Base-by-base conservation (phyloP, 2,329 filamentous ascomycete species). In the Alternaria dauci region DNA sequence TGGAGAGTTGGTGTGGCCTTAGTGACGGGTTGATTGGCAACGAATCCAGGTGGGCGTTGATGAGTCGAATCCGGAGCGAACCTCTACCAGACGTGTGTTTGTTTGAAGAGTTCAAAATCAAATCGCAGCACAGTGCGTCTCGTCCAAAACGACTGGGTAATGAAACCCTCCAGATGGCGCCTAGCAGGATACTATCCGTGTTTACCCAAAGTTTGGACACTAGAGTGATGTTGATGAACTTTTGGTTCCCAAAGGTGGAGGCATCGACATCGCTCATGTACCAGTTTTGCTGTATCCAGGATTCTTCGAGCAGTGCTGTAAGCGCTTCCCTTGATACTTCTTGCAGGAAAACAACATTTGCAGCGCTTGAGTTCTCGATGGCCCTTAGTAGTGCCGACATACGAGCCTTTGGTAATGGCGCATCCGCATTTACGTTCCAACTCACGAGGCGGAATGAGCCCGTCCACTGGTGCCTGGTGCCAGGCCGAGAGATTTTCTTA, bases 1-100 rank as follows among this genome's bases (percentile, higher is more conserved):
- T 38, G 30, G 38, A 25, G 16, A 59, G 38, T 39, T 59, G 52
- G 12, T 11, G 30, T 16, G 52, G 52, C 39, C 57, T 59, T 23
- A 55, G 52, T 25, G 57, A 59, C 38, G 57, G 52, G 5, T 56
- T 55, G 18, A 59, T 56, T 26, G 52, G 39, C 18, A 59, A 7
- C 0, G 52, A 56, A 32, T 59, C 57, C 38, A 59, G 23, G 30
- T 59, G 52, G 38, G 46, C 57, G 18, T 59, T 59, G 8, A 56
- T 39, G 0, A 59, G 46, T 8, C 57, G 57, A 20, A 59, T 23
- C 2, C 32, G 52, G 4, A 55, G 25, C 5, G 36, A 1, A 5
- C 5, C 30, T 50, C 8, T 38, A 11, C 14, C 28, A 0, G 42
- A 42, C 2, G 14, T 56, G 4, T 52, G 44, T 25, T 51, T 39